Base-by-base conservation (phyloP, 148 eudicot genomes). In the Vaccinium corymbosum region DNA sequence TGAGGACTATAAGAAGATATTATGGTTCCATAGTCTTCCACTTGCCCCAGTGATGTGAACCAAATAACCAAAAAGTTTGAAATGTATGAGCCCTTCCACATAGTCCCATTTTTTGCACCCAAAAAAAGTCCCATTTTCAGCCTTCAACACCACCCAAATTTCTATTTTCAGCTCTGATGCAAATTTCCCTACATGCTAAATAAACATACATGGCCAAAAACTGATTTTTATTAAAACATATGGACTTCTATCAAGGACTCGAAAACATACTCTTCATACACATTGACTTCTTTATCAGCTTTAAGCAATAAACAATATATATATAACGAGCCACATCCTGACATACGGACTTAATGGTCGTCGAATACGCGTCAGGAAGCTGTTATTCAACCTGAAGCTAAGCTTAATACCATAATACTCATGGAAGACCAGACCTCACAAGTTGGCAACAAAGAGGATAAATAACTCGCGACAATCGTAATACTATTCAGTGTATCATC, bases 241-340 rank as follows among this genome's bases (percentile, higher is more conserved):
- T 15, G 27, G 16, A 76, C 81, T 79, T 79, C 68, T 79, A 56
- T 17, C 49, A 56, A 57, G 38, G 70, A 56, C 66, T 53, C 51
- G 16, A 56, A 76, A 79, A 79, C 50, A 32, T 3, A 55, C 48
- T 35, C 81, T 56, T 79, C 80, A 53, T 53, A 16, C 17, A 35
- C 29, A n/a, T 3, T 25, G 62, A 25, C 20, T 32, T 77, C 56
- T 77, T 77, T 77, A 13, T 51, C 12, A 51, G 27, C 55, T 77
- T 66, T 55, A 52, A 55, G 62, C 46, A 7, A 55, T 27, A 78
- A 78, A 1, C 27, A 53, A 12, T 53, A 14, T n/a, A 53, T n/a
- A 53, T 57, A 55, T 2, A 55, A 29, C 64, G 56, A 78, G 22
- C 55, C 64, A 52, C 6, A 53, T 78, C 32, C 81, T 15, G 80